Conservation (phyloP, 164 flowering plant genomes). For the Buxus sempervirens region DNA sequence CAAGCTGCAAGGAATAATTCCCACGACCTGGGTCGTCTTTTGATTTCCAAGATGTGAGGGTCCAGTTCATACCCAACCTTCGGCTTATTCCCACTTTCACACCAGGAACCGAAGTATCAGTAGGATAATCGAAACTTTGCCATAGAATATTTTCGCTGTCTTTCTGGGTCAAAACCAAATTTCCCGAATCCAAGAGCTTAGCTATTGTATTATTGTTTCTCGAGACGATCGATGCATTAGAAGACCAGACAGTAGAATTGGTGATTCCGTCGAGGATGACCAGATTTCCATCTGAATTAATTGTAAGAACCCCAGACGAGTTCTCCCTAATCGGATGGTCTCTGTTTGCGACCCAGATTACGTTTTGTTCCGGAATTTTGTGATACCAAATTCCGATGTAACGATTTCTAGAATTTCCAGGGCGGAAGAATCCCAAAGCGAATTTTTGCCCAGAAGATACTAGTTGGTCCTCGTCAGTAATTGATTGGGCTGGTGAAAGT, state of each 20-base stretch:
- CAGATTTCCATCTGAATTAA: constrained; percentile 23
- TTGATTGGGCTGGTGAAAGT: constrained; percentile 9
- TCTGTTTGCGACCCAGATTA: constrained; percentile 62
- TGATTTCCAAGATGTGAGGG: constrained; percentile 43
- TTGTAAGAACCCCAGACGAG: constrained; percentile 33
- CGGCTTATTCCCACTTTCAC: constrained; percentile 46
- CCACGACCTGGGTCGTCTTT: constrained; percentile 41
- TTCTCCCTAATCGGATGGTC: constrained; percentile 29
- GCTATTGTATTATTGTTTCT: constrained; percentile 13
- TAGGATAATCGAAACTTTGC: constrained; percentile 59
- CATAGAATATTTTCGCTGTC: constrained; percentile 25
- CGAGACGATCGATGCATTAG: constrained; percentile 20
- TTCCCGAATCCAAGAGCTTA: constrained; percentile 45
- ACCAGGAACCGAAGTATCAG: constrained; percentile 32
- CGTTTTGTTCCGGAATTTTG: constrained; percentile 16
- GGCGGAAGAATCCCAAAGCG: constrained; percentile 47
- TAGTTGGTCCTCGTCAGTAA: constrained; percentile 23
- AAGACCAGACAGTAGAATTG: constrained; percentile 25
- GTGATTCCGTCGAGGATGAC: constrained; percentile 5
- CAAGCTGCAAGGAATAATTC: constrained; percentile 15
- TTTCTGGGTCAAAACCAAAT: constrained; percentile 27
- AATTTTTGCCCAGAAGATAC: constrained; percentile 27
- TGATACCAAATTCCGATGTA: constrained; percentile 53
- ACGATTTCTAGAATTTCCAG: constrained; percentile 21
- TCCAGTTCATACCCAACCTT: constrained; percentile 31